Evolutionary conservation across 2,329 filamentous ascomycete genomes (phyloP), one percentile per base, ranked within the genome.

Genomic region (Diplocarpon mali): DNA sequence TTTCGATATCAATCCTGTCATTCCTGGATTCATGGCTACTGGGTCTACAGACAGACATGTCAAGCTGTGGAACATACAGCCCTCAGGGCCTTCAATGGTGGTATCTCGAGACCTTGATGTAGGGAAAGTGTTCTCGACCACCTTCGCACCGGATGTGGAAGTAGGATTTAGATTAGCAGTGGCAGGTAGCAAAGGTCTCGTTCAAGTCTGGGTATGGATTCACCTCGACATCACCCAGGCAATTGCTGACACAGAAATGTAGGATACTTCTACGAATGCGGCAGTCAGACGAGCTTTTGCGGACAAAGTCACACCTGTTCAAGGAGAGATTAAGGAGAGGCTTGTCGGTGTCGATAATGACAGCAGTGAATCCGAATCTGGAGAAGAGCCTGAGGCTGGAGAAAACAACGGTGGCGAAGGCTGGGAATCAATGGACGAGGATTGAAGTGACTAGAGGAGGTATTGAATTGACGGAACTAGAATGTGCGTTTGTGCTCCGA

Each of bases 1-100:
- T 0, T 95, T 98, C 63, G 89, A 95, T 64, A 76, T 96, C 67
- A 96, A 95, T 70, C 74, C 81, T 3, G 70, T 80, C 40, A 87
- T 98, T 48, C 90, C 92, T 1, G 92, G 92, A 35, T 95, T 86
- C 72, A 76, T 98, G 66, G 92, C 79, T 12, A 96, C 92, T 0
- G 92, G 89, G 2, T 95, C 88, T 2, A 89, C 85, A 12, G 92
- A 98, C 70, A 90, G 87, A 70, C 85, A 83, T 5, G 88, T 96
- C 57, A 98, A 98, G 72, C 72, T 98, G 46, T 98, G 92, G 92
- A 95, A 95, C 66, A 79, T 95, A 46, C 76, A 83, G 56, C 65
- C 82, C 11, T 76, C 76, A 34, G 88, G 87, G 2, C 92, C 92
- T 1, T 85, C 80, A 49, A 85, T 98, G 77, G 87, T 98, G 1